Base-by-base conservation (phyloP, 257 asterid genomes). In the Solanum tacnaense region DNA sequence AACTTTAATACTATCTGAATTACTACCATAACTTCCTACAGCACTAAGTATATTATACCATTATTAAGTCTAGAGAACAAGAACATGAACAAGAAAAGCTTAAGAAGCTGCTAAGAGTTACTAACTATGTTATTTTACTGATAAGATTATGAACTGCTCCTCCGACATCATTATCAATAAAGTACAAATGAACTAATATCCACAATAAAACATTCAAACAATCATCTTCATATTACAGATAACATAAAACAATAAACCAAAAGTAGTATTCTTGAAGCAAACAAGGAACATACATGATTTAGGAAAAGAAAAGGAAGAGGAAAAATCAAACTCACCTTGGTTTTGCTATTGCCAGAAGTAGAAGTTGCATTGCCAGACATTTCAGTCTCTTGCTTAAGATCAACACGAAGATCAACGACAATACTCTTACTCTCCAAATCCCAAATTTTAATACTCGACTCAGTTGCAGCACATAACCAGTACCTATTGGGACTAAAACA, bases 361-460 rank as follows among this genome's bases (percentile, higher is more conserved):
- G 79, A 78, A 5, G 67, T 20, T 58, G 93, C 92, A 76, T 58
- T 78, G 20, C 89, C 94, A 35, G 86, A 88, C 92, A 92, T 90
- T 36, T 92, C 98, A 73, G 92, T 94, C 94, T 94, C 98, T 34
- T 88, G 91, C 92, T 94, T 93, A 87, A 90, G 72, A 31, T 94
- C 98, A 46, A 95, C 93, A 90, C 89, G 91, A 68, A 94, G 92
- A 89, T 95, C 98, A 8, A 92, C 91, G 35, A 95, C 85, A 3
- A 41, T 44, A 16, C 25, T 44, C 13, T 94, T 94, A 89, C 96
- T 95, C 93, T 94, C 97, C 91, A 93, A 90, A 90, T 94, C 97
- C 98, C 98, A 95, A 73, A 95, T 91, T 95, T 91, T 94, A 76
- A 95, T 95, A 25, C 95, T 85, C 3, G 92, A 31, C 90, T 94